These are phyloP conservation scores for Funneliformis mosseae DNA, from an alignment of 192 early-diverging fungal genomes.

Conservation along the genomic window DNA sequence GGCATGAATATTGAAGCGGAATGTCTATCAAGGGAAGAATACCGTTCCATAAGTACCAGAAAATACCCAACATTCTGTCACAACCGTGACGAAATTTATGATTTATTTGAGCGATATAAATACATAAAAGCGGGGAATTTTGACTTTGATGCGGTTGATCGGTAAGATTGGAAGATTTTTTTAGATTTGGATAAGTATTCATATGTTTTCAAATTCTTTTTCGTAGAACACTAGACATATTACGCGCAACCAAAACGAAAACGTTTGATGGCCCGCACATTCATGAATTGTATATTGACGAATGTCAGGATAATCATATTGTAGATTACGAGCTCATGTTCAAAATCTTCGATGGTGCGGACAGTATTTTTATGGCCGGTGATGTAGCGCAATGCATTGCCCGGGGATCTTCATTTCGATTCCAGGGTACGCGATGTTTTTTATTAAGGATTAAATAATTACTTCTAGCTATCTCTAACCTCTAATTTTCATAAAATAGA, in stretches of 20 bases:
- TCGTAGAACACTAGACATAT: conserved; percentile 14
- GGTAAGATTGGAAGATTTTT: background rate
- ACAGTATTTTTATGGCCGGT: conserved; percentile 25
- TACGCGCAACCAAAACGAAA: conserved; percentile 4
- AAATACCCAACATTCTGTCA: too few species aligned
- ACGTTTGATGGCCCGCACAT: conserved; percentile 5
- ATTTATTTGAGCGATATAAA: background rate
- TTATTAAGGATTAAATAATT: background rate
- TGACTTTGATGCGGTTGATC: conserved; percentile 4
- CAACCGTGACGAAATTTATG: too few species aligned
- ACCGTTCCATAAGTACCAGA: background rate
- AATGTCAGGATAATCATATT: background rate
- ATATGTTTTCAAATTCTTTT: background rate
- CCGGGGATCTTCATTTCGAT: conserved; percentile 11
- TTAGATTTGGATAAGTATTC: background rate
- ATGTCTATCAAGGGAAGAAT: conserved; percentile 18
- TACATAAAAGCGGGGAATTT: background rate
- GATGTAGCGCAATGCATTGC: conserved; percentile 26
- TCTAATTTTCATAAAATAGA: conserved; percentile 1
- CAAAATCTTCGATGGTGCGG: conserved; percentile 7
- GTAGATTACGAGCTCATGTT: conserved; percentile 14
- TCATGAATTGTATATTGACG: conserved; percentile 29
- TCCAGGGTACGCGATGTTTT: background rate
- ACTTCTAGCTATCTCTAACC: background rate
- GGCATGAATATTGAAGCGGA: too few species aligned